Conservation (phyloP, 495 filamentous ascomycete genomes). For the Friedmanniomyces endolithicus region DNA sequence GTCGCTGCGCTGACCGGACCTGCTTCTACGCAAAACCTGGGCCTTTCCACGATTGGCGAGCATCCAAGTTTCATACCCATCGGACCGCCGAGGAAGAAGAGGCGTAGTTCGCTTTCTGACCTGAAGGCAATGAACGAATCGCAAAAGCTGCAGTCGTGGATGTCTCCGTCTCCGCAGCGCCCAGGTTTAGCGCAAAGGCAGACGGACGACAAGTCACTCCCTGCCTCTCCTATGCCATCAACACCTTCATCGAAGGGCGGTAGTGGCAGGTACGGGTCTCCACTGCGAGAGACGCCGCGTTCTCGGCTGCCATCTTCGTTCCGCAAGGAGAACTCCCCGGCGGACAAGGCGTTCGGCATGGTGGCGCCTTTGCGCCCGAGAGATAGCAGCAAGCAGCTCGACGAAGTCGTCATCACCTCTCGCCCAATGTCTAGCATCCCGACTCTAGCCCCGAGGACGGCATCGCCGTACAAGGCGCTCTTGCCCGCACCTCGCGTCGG, state of each 20-base stretch:
- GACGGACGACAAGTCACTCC: constrained; percentile 19
- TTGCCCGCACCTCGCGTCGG: constrained; percentile 23
- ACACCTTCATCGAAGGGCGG: constrained; percentile 21
- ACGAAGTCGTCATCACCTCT: constrained; percentile 31
- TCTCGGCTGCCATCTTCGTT: constrained; percentile 17
- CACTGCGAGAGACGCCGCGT: constrained; percentile 10
- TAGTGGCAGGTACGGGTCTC: constrained; percentile 22
- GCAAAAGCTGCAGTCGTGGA: constrained; percentile 24
- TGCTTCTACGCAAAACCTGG: constrained; percentile 15
- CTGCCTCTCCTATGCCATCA: constrained; percentile 16
- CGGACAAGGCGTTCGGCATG: constrained; percentile 6
- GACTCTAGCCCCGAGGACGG: constrained; percentile 25
- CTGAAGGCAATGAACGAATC: constrained; percentile 43
- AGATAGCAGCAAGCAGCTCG: constrained; percentile 30
- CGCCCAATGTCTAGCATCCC: constrained; percentile 37
- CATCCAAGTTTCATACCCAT: constrained; percentile 21
- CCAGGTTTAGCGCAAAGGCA: constrained; percentile 1
- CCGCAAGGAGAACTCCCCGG: constrained; percentile 30
- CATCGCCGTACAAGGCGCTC: constrained; percentile 3
- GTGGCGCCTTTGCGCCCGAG: constrained; percentile 16
- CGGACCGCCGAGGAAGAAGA: constrained; percentile 54
- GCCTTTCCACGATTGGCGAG: constrained; percentile 36
- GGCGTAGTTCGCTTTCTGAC: constrained; percentile 86
- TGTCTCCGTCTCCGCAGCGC: constrained; percentile 12
- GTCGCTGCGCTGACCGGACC: not conserved